Percentiles rank a stretch among this genome's conserved stretches.
Conservation (phyloP, 139 green algal genomes). For the Asterochloris erici region DNA sequence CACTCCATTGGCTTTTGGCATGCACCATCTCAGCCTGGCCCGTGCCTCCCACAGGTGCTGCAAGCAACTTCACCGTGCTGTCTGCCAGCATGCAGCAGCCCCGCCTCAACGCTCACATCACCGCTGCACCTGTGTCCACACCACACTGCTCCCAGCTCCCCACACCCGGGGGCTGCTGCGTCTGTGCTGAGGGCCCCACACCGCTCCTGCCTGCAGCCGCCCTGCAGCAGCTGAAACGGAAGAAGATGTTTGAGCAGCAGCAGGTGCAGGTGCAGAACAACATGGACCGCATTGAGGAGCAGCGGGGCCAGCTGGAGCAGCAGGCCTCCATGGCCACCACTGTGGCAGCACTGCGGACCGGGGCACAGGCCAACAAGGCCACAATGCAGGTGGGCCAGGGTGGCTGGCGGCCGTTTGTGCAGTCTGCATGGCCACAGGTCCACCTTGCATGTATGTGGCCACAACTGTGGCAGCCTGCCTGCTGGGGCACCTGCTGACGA, state of each 20-base stretch:
- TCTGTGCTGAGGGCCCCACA: neutral
- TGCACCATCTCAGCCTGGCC: too few relatives aligned
- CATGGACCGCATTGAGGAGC: constrained; percentile 88
- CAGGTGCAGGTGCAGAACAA: constrained; percentile 83
- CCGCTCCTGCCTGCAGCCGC: constrained; percentile 42
- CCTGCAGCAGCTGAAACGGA: constrained; percentile 88
- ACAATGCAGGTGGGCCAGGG: constrained; percentile 55
- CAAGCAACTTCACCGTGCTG: too few relatives aligned
- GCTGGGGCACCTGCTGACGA: too few relatives aligned
- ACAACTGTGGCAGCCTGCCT: too few relatives aligned
- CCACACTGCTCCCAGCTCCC: too few relatives aligned
- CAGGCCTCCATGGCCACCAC: constrained; percentile 71
- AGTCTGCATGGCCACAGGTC: neutral
- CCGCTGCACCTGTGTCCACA: too few relatives aligned
- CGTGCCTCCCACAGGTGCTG: too few relatives aligned
- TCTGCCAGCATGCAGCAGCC: too few relatives aligned
- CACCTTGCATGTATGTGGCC: neutral
- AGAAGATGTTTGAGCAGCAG: constrained; percentile 92
- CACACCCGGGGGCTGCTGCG: neutral
- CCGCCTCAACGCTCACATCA: too few relatives aligned
- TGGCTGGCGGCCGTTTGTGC: neutral
- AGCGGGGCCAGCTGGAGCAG: constrained; percentile 91
- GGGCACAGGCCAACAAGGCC: constrained; percentile 73
- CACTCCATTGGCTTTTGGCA: too few relatives aligned
- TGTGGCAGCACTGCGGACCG: constrained; percentile 64